phyloP scores from a whole-genome alignment of 345 rosid species.

The Citrus mangshanensis region DNA sequence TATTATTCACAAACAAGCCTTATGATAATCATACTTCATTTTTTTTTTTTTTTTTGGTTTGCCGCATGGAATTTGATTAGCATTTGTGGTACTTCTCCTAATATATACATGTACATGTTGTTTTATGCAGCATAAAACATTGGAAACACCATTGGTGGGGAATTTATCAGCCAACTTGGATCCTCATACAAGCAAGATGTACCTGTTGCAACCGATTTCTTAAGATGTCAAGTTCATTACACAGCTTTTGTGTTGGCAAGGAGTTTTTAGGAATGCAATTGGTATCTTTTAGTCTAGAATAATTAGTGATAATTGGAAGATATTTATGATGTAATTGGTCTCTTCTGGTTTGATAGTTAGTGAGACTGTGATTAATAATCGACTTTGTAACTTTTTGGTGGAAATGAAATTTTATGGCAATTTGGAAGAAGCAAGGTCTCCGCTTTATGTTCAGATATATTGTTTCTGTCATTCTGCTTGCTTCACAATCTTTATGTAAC shows the following conservation, averaged over 20 bases:
- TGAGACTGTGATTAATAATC: not conserved
- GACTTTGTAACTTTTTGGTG: not conserved
- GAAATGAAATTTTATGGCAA: not conserved
- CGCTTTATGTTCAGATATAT: too few relatives aligned
- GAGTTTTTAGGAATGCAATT: too few relatives aligned
- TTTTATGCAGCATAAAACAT: conserved; percentile 66
- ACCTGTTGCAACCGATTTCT: conserved; percentile 70
- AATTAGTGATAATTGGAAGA: too few relatives aligned
- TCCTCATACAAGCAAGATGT: conserved; percentile 70
- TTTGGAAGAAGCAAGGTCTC: not conserved
- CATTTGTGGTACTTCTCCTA: not conserved
- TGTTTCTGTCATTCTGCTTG: too few relatives aligned
- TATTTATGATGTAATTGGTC: not conserved
- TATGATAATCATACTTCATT: not conserved
- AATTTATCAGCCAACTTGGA: conserved; percentile 55
- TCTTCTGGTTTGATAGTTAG: not conserved
- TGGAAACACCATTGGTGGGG: conserved; percentile 46
- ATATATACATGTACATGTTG: not conserved
- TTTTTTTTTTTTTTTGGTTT: not conserved
- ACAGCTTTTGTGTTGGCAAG: too few relatives aligned
- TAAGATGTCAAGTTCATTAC: conserved; percentile 7
- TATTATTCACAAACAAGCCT: conserved; percentile 12
- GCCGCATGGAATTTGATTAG: not conserved
- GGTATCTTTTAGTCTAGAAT: too few relatives aligned
- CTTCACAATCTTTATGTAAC: too few relatives aligned